These are phyloP conservation scores for Aspergillus vadensis DNA, from an alignment of 2,329 filamentous ascomycete species.

Conservation along the genomic window DNA sequence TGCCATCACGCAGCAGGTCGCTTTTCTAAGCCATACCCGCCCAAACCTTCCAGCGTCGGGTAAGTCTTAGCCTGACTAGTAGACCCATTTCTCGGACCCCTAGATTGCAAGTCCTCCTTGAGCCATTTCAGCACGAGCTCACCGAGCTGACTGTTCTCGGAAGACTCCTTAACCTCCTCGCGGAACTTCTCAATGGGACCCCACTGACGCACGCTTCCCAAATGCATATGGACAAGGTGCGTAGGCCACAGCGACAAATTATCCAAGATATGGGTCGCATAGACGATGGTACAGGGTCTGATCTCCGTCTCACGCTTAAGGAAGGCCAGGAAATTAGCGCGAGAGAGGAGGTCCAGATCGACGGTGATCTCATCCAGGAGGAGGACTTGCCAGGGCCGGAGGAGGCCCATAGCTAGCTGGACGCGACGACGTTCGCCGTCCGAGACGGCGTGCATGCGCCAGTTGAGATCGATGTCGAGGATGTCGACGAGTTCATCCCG, in stretches of 20 bases:
- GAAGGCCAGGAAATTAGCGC: constrained; percentile 82
- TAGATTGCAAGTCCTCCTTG: constrained; percentile 72
- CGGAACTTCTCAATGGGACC: constrained; percentile 73
- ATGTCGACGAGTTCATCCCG: constrained; percentile 85
- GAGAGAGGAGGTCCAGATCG: constrained; percentile 83
- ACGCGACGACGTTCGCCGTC: constrained; percentile 91
- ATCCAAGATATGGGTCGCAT: constrained; percentile 95
- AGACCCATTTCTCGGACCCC: constrained; percentile 73
- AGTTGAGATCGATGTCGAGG: constrained; percentile 85
- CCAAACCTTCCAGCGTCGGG: constrained; percentile 58
- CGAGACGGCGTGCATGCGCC: constrained; percentile 94
- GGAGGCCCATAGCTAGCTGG: constrained; percentile 91
- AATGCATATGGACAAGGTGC: constrained; percentile 92
- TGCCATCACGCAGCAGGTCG: constrained; percentile 11
- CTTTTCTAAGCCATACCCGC: constrained; percentile 65
- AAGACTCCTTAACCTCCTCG: constrained; percentile 52
- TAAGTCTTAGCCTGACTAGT: constrained; percentile 55
- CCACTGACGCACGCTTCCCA: constrained; percentile 86
- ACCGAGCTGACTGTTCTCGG: constrained; percentile 80
- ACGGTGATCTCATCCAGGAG: constrained; percentile 97
- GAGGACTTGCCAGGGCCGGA: constrained; percentile 88
- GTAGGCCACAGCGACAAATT: constrained; percentile 94
- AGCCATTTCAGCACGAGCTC: constrained; percentile 89
- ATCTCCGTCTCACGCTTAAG: constrained; percentile 82
- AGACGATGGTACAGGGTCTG: constrained; percentile 86